Base-by-base conservation (phyloP, 2,329 filamentous ascomycete genomes). In the Emergomyces orientalis region DNA sequence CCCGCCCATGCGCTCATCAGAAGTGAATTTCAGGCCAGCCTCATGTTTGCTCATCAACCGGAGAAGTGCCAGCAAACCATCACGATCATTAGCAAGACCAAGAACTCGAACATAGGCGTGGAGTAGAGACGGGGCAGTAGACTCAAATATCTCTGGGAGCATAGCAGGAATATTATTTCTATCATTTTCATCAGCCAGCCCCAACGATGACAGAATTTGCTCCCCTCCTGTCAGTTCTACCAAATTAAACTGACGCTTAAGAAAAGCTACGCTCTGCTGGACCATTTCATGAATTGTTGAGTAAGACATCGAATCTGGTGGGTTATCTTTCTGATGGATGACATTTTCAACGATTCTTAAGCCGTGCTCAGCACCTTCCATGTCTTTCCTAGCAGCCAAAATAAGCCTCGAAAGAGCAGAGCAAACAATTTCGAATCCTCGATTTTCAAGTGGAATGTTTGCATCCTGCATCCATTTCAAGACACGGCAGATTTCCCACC, bases 71-170 rank as follows among this genome's bases (percentile, higher is more conserved):
- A 78, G 61, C 25, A 80, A 63, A 14, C 75, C 73, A 45, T 76
- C 70, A 49, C 73, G 71, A 62, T 80, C 78, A 62, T 71, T 71
- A 6, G 72, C 71, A 4, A 72, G 65, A 13, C 78, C 78, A 14
- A 80, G 69, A 37, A 74, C 73, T 51, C 77, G 71, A 54, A 78
- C 71, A 63, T 78, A 77, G 5, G 70, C 70, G 68, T 80, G 78
- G 14, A 80, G 69, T 14, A 69, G 67, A 43, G 75, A 72, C 60
- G 75, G 75, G 1, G 68, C 67, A 6, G 78, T 78, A 2, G 74
- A 71, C 43, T 74, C 70, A 37, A 75, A 67, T 59, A 76, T 65
- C 39, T 66, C 55, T 41, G 74, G 73, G 43, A 77, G 59, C 57
- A 61, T 62, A 51, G 69, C 47, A 37, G 52, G 32, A 34, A 56